Percentiles rank a stretch among this genome's conserved stretches.
Evolutionary conservation across 106 monocot genomes (phyloP).

Genomic region (Platanthera zijinensis): DNA sequence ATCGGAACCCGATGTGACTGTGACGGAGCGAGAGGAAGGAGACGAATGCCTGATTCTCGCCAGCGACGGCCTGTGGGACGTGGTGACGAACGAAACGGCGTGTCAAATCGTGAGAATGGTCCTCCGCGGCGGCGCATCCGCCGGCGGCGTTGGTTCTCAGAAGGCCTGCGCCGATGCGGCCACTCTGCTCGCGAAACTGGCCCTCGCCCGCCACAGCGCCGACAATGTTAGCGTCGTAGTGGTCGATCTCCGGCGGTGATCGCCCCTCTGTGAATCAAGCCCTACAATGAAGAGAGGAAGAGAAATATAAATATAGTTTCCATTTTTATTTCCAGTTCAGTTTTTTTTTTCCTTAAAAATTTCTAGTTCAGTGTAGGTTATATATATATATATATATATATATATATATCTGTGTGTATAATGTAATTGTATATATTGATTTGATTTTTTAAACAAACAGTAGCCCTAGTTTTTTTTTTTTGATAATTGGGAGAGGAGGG

Average conservation of each 20-base stretch:
- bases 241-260: constrained; percentile 42
- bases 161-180: constrained; percentile 69
- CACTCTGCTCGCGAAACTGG: constrained; percentile 66
- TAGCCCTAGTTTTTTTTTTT: no score
- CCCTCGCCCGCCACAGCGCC: constrained; percentile 50
- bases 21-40: constrained; percentile 30
- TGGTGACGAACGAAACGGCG: constrained; percentile 58
- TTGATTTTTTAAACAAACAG: no score
- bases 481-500: no score
- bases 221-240: constrained; percentile 83
- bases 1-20: constrained; percentile 58
- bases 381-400: no score
- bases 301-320: no score
- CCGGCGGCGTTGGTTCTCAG: constrained; percentile 17
- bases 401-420: no score
- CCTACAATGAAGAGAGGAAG: no score
- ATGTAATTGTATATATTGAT: no score
- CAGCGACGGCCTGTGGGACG: constrained; percentile 75
- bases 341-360: no score
- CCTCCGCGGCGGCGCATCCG: constrained; percentile 20
- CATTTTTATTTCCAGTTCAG: no score
- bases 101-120: constrained; percentile 41
- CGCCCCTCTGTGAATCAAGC: no score
- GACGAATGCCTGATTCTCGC: constrained; percentile 69
- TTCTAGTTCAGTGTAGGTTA: no score